Evolutionary conservation across 352 stramenopile genomes (phyloP).

Genomic region (Lagenidium sp.): DNA sequence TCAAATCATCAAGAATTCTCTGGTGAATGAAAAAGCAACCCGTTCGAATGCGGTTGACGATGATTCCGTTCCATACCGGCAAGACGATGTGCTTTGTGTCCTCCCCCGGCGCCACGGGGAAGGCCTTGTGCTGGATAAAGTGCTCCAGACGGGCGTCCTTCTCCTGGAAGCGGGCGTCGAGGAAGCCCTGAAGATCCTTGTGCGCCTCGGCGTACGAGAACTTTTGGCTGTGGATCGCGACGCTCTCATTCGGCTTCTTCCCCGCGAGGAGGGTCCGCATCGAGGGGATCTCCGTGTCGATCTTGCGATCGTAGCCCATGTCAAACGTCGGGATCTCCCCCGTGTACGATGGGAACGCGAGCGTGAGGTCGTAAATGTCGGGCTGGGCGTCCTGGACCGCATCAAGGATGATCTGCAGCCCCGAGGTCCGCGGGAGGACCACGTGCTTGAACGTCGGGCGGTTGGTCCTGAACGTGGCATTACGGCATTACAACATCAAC

Average conservation of each 20-base stretch:
- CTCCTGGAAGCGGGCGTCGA: slow-evolving; percentile 63
- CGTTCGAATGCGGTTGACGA: slow-evolving; percentile 19
- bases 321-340: slow-evolving; percentile 82
- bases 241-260: slow-evolving; percentile 28
- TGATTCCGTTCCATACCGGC: too few relatives aligned
- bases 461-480: slow-evolving; percentile 21
- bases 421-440: slow-evolving; percentile 87
- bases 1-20: background rate
- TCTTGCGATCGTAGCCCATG: slow-evolving; percentile 83
- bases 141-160: slow-evolving; percentile 69
- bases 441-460: slow-evolving; percentile 88
- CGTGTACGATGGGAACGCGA: slow-evolving; percentile 80
- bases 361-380: slow-evolving; percentile 92
- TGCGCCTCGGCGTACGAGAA: slow-evolving; percentile 52
- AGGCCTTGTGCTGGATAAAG: slow-evolving; percentile 69
- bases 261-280: slow-evolving; percentile 69
- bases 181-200: slow-evolving; percentile 40
- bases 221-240: slow-evolving; percentile 54
- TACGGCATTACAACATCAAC: too few relatives aligned
- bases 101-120: slow-evolving; percentile 14
- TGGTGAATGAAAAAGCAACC: background rate
- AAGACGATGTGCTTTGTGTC: background rate
- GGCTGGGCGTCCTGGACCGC: slow-evolving; percentile 75
- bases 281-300: slow-evolving; percentile 73
- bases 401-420: slow-evolving; percentile 90